These are phyloP conservation scores for Trametes maxima DNA, from an alignment of 768 basidiomycete genomes.

Conservation along the genomic window DNA sequence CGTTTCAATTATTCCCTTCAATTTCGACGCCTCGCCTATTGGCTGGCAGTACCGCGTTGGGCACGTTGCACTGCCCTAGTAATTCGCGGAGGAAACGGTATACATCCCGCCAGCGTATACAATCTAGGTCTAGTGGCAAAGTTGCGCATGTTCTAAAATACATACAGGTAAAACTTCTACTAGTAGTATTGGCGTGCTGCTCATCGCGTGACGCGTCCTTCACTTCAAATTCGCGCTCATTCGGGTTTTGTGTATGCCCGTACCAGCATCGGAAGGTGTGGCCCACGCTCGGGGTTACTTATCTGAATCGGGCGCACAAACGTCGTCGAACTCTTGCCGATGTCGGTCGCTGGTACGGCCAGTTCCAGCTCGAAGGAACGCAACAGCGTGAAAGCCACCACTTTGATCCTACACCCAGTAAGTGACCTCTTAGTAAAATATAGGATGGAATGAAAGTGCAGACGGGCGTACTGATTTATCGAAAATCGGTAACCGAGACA, in stretches of 20 bases:
- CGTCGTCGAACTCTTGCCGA: conserved; percentile 14
- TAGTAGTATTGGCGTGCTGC: no score
- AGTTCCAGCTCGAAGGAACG: conserved; percentile 35
- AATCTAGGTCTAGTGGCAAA: no score
- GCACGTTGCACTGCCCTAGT: background rate
- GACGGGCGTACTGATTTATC: conserved; percentile 52
- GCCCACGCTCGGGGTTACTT: background rate
- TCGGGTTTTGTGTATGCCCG: background rate
- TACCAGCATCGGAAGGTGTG: conserved; percentile 7
- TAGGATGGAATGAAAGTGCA: no score
- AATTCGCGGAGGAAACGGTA: no score
- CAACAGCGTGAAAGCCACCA: conserved; percentile 35
- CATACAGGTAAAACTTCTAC: no score
- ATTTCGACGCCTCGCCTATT: background rate
- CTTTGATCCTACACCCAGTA: conserved; percentile 31
- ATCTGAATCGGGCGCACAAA: conserved; percentile 1
- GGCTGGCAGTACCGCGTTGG: background rate
- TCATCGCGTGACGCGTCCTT: no score
- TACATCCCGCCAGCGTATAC: no score
- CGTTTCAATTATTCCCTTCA: background rate
- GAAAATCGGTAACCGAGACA: conserved; percentile 73
- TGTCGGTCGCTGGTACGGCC: conserved; percentile 26
- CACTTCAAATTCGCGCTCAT: no score
- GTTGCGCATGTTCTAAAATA: no score
- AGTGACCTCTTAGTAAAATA: background rate